Base-by-base conservation (phyloP, 2,329 filamentous ascomycete genomes). In the Aspergillus terreus region DNA sequence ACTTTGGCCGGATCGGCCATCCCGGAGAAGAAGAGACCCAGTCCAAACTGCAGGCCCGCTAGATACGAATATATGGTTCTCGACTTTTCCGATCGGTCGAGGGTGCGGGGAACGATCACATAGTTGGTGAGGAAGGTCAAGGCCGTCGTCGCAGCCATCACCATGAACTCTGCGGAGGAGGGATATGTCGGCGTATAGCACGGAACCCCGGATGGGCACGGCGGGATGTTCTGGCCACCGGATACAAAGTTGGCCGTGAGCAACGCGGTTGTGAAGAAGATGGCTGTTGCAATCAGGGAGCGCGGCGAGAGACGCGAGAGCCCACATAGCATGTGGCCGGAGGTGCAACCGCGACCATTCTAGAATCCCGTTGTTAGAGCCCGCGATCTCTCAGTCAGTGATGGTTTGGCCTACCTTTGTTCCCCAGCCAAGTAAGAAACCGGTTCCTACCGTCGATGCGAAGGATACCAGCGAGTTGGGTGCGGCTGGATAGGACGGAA, bases 241-340 rank as follows among this genome's bases (percentile, higher is more conserved):
- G 59, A 47, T 14, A 62, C 53, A 12, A 71, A 59, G 35, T 73
- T 74, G 5, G 74, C 71, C 1, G 73, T 75, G 35, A 74, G 59
- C n/a, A 79, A 54, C 10, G 71, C 73, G 0, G 71, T 66, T 9
- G 63, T 65, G 63, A 76, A 77, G 65, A 77, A 77, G 21, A 71
- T 61, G 11, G 65, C 67, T 1, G 74, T 76, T 43, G 78, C 77
- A 49, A 76, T 69, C 4, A 77, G 54, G 12, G 78, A 81, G 44
- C 78, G 74, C n/a, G 71, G 67, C 12, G 75, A 79, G 23, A 78
- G 67, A 38, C 77, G 72, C 4, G 76, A 72, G 4, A 81, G 59
- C 1, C 79, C 79, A 54, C 78, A 80, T 30, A 82, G 74, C 75
- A 81, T 80, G 58, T 82, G 78, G 47, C 78, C 78, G 2, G 78